Percentiles rank a stretch among this genome's conserved stretches.
Conservation (phyloP, 164 flowering plant species). For the Vitis cinerea region DNA sequence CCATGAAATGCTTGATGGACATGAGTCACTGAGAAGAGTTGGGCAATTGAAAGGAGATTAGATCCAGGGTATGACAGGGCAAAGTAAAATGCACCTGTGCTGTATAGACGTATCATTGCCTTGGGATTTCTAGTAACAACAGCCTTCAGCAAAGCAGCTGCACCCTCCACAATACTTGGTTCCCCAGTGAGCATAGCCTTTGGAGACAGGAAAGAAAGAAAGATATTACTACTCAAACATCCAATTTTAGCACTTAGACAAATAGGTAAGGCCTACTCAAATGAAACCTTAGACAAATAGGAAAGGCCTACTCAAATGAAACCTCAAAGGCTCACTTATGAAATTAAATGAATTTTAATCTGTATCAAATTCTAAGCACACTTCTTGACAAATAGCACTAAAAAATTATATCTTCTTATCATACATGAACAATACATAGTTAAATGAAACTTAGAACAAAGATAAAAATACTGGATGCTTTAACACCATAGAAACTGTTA, state of each 20-base stretch:
- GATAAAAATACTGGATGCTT: no score
- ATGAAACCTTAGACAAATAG: not conserved
- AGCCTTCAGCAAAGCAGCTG: slow-evolving; percentile 89
- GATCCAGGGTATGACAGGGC: slow-evolving; percentile 98
- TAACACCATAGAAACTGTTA: no score
- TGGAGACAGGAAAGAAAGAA: not conserved
- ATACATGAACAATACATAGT: no score
- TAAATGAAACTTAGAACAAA: no score
- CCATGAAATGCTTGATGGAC: slow-evolving; percentile 99
- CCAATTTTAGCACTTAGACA: not conserved
- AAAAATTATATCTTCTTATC: no score
- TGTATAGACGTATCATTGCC: slow-evolving; percentile 91
- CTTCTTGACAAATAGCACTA: no score
- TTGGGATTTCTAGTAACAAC: slow-evolving; percentile 97
- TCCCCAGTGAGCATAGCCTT: slow-evolving; percentile 98
- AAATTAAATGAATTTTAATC: no score
- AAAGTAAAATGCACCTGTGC: slow-evolving; percentile 97
- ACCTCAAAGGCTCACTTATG: no score
- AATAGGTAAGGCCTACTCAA: not conserved
- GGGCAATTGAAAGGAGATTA: slow-evolving; percentile 89
- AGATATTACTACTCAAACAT: not conserved
- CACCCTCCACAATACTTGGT: slow-evolving; percentile 88
- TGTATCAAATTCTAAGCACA: no score
- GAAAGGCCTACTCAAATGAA: not conserved
- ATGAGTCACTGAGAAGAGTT: slow-evolving; percentile 87